Evolutionary conservation across 1,284 basidiomycete genomes (phyloP).

Genomic region (Sanghuangporus baumii): DNA sequence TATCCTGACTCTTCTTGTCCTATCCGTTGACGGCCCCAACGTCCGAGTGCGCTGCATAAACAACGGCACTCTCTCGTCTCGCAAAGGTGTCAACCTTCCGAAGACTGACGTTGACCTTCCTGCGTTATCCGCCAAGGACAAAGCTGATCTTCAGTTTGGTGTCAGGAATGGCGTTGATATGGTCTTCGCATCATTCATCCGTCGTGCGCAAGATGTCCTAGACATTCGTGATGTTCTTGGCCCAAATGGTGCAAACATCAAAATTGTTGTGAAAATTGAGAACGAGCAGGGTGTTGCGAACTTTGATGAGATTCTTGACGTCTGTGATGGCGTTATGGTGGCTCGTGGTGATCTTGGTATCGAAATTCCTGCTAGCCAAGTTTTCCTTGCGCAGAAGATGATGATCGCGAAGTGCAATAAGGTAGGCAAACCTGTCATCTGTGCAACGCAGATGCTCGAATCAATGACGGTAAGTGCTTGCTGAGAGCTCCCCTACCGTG

Average conservation of each 20-base stretch:
- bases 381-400: slow-evolving; percentile 99
- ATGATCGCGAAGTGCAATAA: slow-evolving; percentile 99
- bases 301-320: slow-evolving; percentile 94
- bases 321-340: slow-evolving; percentile 97
- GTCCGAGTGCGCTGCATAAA: slow-evolving; percentile 90
- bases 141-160: slow-evolving; percentile 90
- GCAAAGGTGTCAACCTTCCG: slow-evolving; percentile 99
- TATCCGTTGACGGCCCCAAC: slow-evolving; percentile 76
- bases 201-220: slow-evolving; percentile 84
- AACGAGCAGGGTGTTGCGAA: slow-evolving; percentile 97
- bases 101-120: slow-evolving; percentile 98
- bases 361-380: slow-evolving; percentile 96
- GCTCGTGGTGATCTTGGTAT: slow-evolving; percentile 97
- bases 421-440: slow-evolving; percentile 95
- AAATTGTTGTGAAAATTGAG: slow-evolving; percentile 98
- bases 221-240: slow-evolving; percentile 91
- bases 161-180: slow-evolving; percentile 98
- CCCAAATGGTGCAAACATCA: slow-evolving; percentile 88
- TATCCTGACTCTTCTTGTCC: slow-evolving; percentile 91
- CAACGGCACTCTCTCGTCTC: slow-evolving; percentile 89
- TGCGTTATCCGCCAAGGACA: slow-evolving; percentile 97
- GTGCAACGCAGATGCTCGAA: slow-evolving; percentile 99
- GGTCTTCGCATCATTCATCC: slow-evolving; percentile 98
- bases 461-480: slow-evolving; percentile 79
- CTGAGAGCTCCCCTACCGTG: slow-evolving; percentile 19